These are phyloP conservation scores for Suhomyces coccinellae DNA, from an alignment of 1,139 yeast genomes.

Conservation along the genomic window DNA sequence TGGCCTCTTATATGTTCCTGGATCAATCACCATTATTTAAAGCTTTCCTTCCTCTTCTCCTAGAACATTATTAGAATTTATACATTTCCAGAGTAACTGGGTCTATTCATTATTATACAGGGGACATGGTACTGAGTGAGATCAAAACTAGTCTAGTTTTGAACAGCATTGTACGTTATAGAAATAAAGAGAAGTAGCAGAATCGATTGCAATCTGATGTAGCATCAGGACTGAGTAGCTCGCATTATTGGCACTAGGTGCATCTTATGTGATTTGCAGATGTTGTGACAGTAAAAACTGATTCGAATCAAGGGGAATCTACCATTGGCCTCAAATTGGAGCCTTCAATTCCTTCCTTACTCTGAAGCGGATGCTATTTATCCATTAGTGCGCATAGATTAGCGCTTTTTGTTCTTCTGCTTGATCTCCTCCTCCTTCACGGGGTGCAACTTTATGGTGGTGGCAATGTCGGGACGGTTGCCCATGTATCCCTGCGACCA, in stretches of 20 bases:
- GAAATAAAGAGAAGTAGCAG: not conserved
- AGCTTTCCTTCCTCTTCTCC: no score
- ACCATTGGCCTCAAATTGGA: not conserved
- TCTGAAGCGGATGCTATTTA: not conserved
- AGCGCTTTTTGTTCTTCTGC: constrained; percentile 57
- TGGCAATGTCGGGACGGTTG: constrained; percentile 75
- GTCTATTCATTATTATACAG: constrained; percentile 2
- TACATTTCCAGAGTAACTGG: not conserved
- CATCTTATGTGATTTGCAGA: not conserved
- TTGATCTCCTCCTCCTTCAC: constrained; percentile 84
- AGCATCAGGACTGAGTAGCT: not conserved
- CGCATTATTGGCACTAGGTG: no score
- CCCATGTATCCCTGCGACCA: constrained; percentile 90
- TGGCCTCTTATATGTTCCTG: no score
- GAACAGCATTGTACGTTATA: no score
- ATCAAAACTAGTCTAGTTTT: no score
- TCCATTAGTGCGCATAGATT: not conserved
- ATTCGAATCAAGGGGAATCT: no score
- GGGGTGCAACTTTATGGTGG: constrained; percentile 77
- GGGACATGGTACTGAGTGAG: not conserved
- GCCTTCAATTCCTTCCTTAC: not conserved
- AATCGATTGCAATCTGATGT: not conserved
- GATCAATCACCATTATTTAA: no score
- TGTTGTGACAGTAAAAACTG: no score
- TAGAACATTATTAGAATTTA: not conserved